Base-by-base conservation (phyloP, 768 basidiomycete genomes). In the Rhizopogon salebrosus region DNA sequence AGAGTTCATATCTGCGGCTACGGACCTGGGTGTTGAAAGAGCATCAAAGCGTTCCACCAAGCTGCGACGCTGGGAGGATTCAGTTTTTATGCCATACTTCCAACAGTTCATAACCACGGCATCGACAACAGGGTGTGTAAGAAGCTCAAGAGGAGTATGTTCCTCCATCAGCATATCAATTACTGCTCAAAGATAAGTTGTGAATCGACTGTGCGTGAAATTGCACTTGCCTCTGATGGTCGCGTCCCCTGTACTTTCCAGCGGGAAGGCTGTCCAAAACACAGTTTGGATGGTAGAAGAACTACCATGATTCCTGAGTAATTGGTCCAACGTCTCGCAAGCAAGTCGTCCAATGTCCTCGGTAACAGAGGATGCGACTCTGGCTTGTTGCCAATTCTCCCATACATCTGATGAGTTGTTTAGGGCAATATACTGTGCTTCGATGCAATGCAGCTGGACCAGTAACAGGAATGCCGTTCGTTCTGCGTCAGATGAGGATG, bases 1-100 rank as follows among this genome's bases (percentile, higher is more conserved):
- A 48, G 20, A 11, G 13, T 7, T 49, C 45, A 14, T 23, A 34
- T 34, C 20, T 46, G 31, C 31, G 8, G 2, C 20, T 20, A 54
- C 70, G 58, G 48, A 81, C 80, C 78, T 67, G 18, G 80, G 80
- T 11, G 77, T 77, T 41, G 69, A 67, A 18, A 72, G 50, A n/a
- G 62, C 59, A 51, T 77, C 74, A 39, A 75, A 70, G 11, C 66
- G 66, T 36, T 53, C 57, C 29, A 60, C 51, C 50, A 54, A 41
- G 27, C 10, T 39, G 52, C 35, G 48, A 41, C 45, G 22, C 27
- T 45, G 6, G 41, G 18, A 26, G 20, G 41, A 38, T 24, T 5
- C 36, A 29, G 41, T 42, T 8, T 20, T 37, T 37, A 31, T 73
- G 65, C 69, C 66, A 35, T 65, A 51, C 39, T 63, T 73, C 82